A percentile compares a stretch with the other conserved stretches of the same genome.
These are phyloP conservation scores for Hirsutella minnesotensis DNA, from an alignment of 2,329 filamentous ascomycete genomes.

Conservation along the genomic window DNA sequence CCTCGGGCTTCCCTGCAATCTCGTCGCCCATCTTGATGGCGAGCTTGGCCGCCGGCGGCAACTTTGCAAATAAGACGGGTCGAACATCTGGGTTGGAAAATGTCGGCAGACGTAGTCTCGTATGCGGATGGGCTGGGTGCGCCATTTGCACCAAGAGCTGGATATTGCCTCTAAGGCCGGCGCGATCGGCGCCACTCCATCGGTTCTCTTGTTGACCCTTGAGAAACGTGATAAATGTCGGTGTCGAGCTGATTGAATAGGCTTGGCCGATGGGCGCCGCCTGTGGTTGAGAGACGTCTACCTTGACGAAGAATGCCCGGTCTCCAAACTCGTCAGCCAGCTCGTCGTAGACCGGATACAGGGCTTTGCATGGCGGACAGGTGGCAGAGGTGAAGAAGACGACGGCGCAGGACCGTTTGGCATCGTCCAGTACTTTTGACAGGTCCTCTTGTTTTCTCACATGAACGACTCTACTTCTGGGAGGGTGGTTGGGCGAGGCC, in stretches of 20 bases:
- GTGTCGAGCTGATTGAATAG: constrained; percentile 64
- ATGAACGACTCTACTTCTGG: constrained; percentile 38
- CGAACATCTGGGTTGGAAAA: constrained; percentile 52
- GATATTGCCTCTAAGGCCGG: constrained; percentile 58
- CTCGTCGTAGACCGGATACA: constrained; percentile 73
- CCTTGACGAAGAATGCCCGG: constrained; percentile 65
- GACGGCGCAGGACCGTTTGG: constrained; percentile 58
- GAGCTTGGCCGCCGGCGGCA: constrained; percentile 75
- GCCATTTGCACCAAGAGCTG: constrained; percentile 65
- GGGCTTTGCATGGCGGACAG: constrained; percentile 70
- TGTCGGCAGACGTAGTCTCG: constrained; percentile 55
- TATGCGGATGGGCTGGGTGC: constrained; percentile 65
- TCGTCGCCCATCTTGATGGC: constrained; percentile 60
- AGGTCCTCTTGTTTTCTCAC: constrained; percentile 34
- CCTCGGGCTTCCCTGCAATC: constrained; percentile 41
- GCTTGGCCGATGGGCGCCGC: constrained; percentile 51
- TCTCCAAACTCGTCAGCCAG: constrained; percentile 61
- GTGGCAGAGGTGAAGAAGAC: constrained; percentile 89
- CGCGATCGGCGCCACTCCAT: constrained; percentile 68
- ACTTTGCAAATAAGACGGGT: constrained; percentile 62
- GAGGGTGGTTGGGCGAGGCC: background rate
- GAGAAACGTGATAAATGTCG: constrained; percentile 80
- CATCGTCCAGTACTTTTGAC: constrained; percentile 33
- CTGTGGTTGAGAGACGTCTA: constrained; percentile 59
- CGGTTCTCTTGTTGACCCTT: constrained; percentile 63